A percentile compares a stretch with the other conserved stretches of the same genome.
These are phyloP conservation scores for Rhododendron simsii DNA, from an alignment of 148 eudicot species.

Conservation along the genomic window DNA sequence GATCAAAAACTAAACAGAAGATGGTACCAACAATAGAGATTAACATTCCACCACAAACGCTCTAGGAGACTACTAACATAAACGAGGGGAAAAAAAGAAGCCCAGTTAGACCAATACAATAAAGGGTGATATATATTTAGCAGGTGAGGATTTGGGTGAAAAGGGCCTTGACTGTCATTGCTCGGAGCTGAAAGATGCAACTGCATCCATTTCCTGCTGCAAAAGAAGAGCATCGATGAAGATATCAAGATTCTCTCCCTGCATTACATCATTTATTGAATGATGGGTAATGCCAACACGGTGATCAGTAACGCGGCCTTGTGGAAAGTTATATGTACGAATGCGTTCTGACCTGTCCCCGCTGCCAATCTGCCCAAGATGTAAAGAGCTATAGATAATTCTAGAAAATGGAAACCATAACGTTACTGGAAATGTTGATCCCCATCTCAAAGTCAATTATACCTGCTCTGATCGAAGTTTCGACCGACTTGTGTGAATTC, in stretches of 20 bases:
- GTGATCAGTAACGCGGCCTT: constrained; percentile 96
- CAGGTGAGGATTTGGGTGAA: background rate
- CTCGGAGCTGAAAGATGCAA: constrained; percentile 56
- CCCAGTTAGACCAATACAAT: background rate
- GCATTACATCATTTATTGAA: constrained; percentile 64
- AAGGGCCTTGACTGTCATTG: constrained; percentile 10
- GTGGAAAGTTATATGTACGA: constrained; percentile 97
- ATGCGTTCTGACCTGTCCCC: constrained; percentile 98
- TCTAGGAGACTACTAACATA: background rate
- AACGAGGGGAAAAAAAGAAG: background rate
- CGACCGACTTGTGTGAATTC: constrained; percentile 51
- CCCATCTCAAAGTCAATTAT: background rate
- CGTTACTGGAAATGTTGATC: background rate
- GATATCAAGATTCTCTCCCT: constrained; percentile 72
- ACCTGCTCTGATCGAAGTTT: constrained; percentile 88
- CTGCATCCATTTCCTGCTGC: constrained; percentile 86
- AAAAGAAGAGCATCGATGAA: constrained; percentile 82
- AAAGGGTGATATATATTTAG: background rate
- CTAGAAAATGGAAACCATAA: background rate
- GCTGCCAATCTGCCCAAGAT: constrained; percentile 64
- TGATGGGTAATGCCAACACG: constrained; percentile 85
- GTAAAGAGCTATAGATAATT: background rate
- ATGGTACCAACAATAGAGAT: background rate
- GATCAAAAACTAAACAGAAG: background rate
- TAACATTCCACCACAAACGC: background rate